These are phyloP conservation scores for Murraya koenigii DNA, from an alignment of 345 rosid genomes.

Conservation along the genomic window DNA sequence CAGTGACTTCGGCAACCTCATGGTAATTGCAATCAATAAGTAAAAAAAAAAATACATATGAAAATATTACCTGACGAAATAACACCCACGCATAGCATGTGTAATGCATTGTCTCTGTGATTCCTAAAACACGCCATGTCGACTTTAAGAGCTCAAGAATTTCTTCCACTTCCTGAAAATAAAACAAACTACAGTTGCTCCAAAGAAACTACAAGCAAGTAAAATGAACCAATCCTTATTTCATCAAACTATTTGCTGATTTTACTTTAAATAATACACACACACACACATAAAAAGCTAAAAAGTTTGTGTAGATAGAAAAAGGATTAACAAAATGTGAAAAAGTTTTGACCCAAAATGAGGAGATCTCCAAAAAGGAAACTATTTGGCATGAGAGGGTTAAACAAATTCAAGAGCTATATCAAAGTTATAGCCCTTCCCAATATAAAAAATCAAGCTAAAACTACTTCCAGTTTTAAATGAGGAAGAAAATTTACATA, in stretches of 20 bases:
- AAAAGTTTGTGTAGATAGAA: not conserved
- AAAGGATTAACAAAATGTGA: not conserved
- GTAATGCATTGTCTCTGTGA: conserved; percentile 91
- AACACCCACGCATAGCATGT: conserved; percentile 90
- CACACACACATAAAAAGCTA: not conserved
- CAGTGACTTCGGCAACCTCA: conserved; percentile 11
- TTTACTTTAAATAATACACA: not conserved
- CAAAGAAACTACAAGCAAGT: not conserved
- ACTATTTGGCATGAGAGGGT: not conserved
- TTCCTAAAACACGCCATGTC: conserved; percentile 94
- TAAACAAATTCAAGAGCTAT: not conserved
- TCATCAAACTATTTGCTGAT: not conserved
- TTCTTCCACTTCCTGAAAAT: conserved; percentile 88
- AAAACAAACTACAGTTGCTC: not conserved
- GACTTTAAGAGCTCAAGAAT: conserved; percentile 95
- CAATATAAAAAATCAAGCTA: not conserved
- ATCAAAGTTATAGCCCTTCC: not conserved
- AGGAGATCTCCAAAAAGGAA: not conserved
- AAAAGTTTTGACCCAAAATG: not conserved
- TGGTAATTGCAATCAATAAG: not conserved
- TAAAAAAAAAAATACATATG: not conserved
- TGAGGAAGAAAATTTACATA: not conserved
- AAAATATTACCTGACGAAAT: conserved; percentile 79
- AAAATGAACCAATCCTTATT: not conserved
- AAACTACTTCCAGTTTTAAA: not conserved